Evolutionary conservation across 345 rosid genomes (phyloP).

Genomic region (Boechera stricta): DNA sequence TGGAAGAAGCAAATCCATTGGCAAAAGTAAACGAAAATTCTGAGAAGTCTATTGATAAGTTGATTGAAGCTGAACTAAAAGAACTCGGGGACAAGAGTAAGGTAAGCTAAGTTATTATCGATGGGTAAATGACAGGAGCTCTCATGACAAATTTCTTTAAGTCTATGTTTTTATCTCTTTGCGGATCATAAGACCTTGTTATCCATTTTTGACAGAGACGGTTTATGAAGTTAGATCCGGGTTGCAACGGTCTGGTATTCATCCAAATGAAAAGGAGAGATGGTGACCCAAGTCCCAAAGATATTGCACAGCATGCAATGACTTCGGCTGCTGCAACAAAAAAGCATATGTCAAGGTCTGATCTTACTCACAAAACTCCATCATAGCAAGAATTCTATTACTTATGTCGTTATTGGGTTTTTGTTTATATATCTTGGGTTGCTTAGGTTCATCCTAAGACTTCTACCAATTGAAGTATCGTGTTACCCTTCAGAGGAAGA

Average conservation of each 20-base stretch:
- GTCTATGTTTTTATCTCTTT: constrained; percentile 12
- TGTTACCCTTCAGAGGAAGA: constrained; percentile 98
- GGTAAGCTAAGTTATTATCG: constrained; percentile 47
- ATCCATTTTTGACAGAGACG: constrained; percentile 59
- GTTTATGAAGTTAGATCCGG: constrained; percentile 81
- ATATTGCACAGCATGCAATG: constrained; percentile 87
- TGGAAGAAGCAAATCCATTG: constrained; percentile 56
- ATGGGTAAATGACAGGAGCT: constrained; percentile 18
- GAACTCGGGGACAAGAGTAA: constrained; percentile 95
- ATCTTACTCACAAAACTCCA: constrained; percentile 22
- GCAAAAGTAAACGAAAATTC: constrained; percentile 46
- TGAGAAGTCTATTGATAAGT: constrained; percentile 83
- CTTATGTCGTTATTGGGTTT: neutral
- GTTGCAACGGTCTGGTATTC: constrained; percentile 88
- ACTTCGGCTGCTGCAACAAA: constrained; percentile 77
- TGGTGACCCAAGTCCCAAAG: constrained; percentile 84
- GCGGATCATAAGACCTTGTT: neutral
- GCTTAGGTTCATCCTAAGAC: constrained; percentile 81
- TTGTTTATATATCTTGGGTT: constrained; percentile 15
- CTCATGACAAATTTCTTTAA: neutral
- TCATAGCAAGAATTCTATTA: constrained; percentile 4
- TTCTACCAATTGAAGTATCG: constrained; percentile 83
- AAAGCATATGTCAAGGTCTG: constrained; percentile 94
- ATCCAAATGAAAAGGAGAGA: constrained; percentile 92
- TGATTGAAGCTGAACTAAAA: constrained; percentile 88